Base-by-base conservation (phyloP, 768 basidiomycete species). In the Lanmaoa rubissima region DNA sequence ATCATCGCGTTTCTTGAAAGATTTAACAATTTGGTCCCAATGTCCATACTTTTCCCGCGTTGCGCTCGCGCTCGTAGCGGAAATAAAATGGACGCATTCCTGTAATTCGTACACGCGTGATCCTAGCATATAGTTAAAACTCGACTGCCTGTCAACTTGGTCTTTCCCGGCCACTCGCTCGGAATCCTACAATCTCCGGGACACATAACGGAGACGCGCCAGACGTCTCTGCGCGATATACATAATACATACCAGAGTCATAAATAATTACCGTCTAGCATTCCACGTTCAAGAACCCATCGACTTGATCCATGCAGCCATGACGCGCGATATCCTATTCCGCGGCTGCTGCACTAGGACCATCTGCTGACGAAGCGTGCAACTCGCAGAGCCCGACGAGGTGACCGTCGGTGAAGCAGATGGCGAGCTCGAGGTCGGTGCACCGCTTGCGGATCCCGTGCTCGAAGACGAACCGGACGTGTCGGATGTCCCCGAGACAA, bases 401-500 rank as follows among this genome's bases (percentile, higher is more conserved):
- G 56, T 43, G 3, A 21, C 13, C 14, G 54, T 41, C 9, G 63
- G 21, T 2, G 21, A 24, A 24, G 21, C 3, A 24, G 21, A 24
- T 24, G 21, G 44, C 9, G 57, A 34, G 16, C 51, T 54, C 19
- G 59, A 49, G 13, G 58, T 44, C 9, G 55, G 35, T 0, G 42
- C 0, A 12, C 54, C 26, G 28, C 51, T 13, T 17, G 35, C 1
- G 6, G 63, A 47, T 17, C 40, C 53, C 2, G 61, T 40, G 3
- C 59, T 32, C 1, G 64, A 51, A 4, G 62, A 34, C 11, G 51
- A 58, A n/a, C 60, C 48, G 2, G 65, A 57, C 9, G 64, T 50
- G 1, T 24, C 21, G 21, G 67, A 34, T 11, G 49, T 34, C 12
- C 67, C 59, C 9, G 64, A 45, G 48, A 77, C 69, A 51, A 82